Base-by-base conservation (phyloP, 108 stramenopile species). In the Skeletonema menzelii region DNA sequence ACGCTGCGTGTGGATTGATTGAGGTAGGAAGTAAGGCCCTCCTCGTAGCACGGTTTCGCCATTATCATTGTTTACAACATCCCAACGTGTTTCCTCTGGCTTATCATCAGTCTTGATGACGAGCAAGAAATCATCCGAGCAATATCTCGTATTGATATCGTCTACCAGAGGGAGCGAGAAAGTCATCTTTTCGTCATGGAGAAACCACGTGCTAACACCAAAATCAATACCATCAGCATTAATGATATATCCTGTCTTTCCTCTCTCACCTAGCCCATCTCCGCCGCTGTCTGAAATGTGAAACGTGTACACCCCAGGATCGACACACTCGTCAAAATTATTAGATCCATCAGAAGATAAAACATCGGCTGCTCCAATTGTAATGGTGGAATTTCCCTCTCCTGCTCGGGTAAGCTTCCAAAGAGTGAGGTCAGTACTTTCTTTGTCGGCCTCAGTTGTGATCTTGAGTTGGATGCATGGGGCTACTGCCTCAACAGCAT, bases 191-290 rank as follows among this genome's bases (percentile, higher is more conserved):
- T 79, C 78, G 2, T 79, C 67, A 64, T 79, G 61, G 27, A 79
- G 72, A 63, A 79, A 79, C 66, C 72, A 79, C 2, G 78, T 63
- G 34, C 71, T 79, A 2, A 79, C 72, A 44, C 78, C 78, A 59
- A 79, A 58, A 20, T 49, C 67, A 8, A 73, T 35, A 0, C 72
- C 78, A 56, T 79, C 49, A 19, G 78, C 78, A 64, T 26, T 49
- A 24, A 79, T 73, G 40, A 72, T 72, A 27, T 79, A 79, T 4
- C 78, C 78, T 7, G 71, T 71, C 26, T 63, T 59, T 0, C 78
- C 78, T 22, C 67, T 66, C 5, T 20, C 64, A 14, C 71, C 71
- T 17, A 79, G 53, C 10, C 78, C 78, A 59, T 79, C 49, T 15
- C 78, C 78, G 1, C 53, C 66, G 15, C 71, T 68, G 47, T 79